Percentiles rank a stretch among this genome's conserved stretches.
phyloP scores from a whole-genome alignment of 768 basidiomycete genomes.

The Trametes cinnabarina region DNA sequence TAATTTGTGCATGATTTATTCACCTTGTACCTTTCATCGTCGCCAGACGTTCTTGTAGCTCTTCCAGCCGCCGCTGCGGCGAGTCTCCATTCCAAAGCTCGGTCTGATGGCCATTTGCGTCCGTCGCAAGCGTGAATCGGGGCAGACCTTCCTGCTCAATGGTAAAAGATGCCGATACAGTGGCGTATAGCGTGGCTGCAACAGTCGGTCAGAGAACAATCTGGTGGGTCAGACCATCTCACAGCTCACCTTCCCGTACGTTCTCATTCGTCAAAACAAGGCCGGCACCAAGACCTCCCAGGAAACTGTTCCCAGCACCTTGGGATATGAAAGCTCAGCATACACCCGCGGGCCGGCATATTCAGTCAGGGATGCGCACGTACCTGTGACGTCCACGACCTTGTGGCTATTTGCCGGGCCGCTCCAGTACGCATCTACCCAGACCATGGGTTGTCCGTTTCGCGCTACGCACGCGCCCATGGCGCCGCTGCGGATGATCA shows the following conservation, averaged over 20 bases:
- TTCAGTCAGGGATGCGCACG: neutral
- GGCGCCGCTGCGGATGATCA: conserved; percentile 74
- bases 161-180: conserved; percentile 77
- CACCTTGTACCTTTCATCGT: conserved; percentile 18
- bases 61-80: conserved; percentile 55
- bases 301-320: conserved; percentile 91
- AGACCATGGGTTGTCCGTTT: conserved; percentile 41
- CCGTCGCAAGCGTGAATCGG: conserved; percentile 33
- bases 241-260: conserved; percentile 58
- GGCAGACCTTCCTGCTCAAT: conserved; percentile 86
- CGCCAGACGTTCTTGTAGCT: conserved; percentile 26
- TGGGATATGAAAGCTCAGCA: no score
- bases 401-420: conserved; percentile 39
- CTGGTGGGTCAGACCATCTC: neutral
- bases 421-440: conserved; percentile 78
- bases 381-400: conserved; percentile 83
- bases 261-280: conserved; percentile 53
- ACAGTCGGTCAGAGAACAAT: neutral
- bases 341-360: neutral
- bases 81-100: conserved; percentile 72
- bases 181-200: conserved; percentile 67
- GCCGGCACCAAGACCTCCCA: conserved; percentile 82
- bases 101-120: conserved; percentile 18
- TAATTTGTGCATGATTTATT: conserved; percentile 26
- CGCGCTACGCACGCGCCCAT: conserved; percentile 69